phyloP scores from a whole-genome alignment of 2,329 filamentous ascomycete genomes.

The Sporothrix phasma region DNA sequence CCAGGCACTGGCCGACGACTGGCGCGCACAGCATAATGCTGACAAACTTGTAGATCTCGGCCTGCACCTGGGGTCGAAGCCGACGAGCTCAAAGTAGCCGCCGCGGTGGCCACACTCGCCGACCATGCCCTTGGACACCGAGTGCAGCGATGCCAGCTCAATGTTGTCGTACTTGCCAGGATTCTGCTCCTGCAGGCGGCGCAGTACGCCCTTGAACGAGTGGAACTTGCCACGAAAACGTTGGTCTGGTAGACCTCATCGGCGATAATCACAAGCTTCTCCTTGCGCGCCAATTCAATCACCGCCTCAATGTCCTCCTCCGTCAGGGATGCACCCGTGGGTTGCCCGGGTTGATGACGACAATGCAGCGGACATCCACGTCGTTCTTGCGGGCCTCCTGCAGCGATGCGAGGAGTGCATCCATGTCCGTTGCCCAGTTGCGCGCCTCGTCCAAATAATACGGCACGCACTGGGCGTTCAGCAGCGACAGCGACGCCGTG shows the following conservation, averaged over 20 bases:
- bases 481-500: slow-evolving; percentile 78
- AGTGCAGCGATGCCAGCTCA: slow-evolving; percentile 87
- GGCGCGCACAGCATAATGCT: slow-evolving; percentile 94
- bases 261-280: slow-evolving; percentile 81
- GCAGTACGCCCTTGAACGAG: slow-evolving; percentile 86
- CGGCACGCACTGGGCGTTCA: slow-evolving; percentile 79
- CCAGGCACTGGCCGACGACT: slow-evolving; percentile 89
- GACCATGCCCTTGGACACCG: slow-evolving; percentile 95
- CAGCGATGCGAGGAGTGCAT: slow-evolving; percentile 64
- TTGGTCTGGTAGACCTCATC: slow-evolving; percentile 99
- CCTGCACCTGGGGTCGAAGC: slow-evolving; percentile 80
- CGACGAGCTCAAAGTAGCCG: slow-evolving; percentile 92
- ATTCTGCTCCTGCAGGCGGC: slow-evolving; percentile 65
- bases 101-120: slow-evolving; percentile 97
- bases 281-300: slow-evolving; percentile 74
- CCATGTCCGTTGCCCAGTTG: slow-evolving; percentile 79
- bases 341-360: slow-evolving; percentile 97
- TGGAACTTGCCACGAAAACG: slow-evolving; percentile 86
- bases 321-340: slow-evolving; percentile 78
- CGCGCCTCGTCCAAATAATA: slow-evolving; percentile 86
- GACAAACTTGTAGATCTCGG: slow-evolving; percentile 97
- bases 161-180: slow-evolving; percentile 72
- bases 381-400: slow-evolving; percentile 65
- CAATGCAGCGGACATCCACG: slow-evolving; percentile 81
- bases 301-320: slow-evolving; percentile 72